Evolutionary conservation across 495 filamentous ascomycete genomes (phyloP), one percentile per base, ranked within the genome.

Genomic region (Jackrogersella multiformis): DNA sequence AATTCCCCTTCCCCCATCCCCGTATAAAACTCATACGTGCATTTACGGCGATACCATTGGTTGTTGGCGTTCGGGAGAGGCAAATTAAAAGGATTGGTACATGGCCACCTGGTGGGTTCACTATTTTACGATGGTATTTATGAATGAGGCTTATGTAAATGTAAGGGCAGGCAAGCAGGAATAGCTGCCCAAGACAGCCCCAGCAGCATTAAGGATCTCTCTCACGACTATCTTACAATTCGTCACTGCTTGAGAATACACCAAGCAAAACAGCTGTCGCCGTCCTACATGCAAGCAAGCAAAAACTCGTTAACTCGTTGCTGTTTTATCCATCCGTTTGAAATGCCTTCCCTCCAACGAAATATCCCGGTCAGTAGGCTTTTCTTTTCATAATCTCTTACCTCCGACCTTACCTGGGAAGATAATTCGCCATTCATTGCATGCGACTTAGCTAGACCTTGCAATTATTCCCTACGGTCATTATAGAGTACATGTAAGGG

Each of bases 401-500:
- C 87, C 89, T 90, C 81, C 80, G 84, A 85, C 85, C 85, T 88
- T 87, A 89, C 85, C 85, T 87, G 74, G 64, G 76, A 56, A 65
- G 63, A 56, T 32, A 35, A 57, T 55, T 60, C 56, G 55, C 63
- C 48, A 21, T 61, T 24, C 59, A 71, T 71, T 63, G 34, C 58
- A 44, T 36, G 51, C 42, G 58, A 58, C 45, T 62, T 55, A 38
- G 46, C 62, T 66, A 59, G 62, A 58, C 62, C 48, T 62, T 32
- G 62, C 46, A 54, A 55, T 56, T 48, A 67, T 58, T 60, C 63
- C 63, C 57, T 67, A 66, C 59, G 58, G 34, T 67, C 59, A 67
- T 67, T 66, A 67, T 71, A 71, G 57, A 71, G 63, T 71, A 71
- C 62, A 71, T 66, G 68, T 59, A n/a, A 48, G 46, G 46, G 38